Percentiles rank a stretch among this genome's conserved stretches.
These are phyloP conservation scores for Saussurea involucrata DNA, from an alignment of 129 eudicot genomes.

Conservation along the genomic window DNA sequence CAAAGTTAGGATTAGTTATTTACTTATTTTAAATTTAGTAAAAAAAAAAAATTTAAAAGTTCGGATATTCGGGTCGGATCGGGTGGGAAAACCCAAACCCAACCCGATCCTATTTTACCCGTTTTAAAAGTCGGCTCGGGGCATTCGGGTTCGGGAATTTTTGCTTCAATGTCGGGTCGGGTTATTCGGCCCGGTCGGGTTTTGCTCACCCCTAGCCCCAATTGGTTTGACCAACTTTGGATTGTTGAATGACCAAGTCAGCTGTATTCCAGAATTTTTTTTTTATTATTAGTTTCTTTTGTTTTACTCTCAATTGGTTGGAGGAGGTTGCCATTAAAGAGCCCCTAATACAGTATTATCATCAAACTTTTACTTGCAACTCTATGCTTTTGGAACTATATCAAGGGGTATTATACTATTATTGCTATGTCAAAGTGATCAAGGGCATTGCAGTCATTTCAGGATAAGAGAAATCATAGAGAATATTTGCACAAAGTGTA, in stretches of 20 bases:
- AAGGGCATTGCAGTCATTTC: neutral
- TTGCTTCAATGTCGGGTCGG: too few species aligned
- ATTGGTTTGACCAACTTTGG: neutral
- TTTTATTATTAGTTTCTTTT: neutral
- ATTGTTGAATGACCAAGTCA: neutral
- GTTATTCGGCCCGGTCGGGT: too few species aligned
- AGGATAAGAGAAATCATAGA: neutral
- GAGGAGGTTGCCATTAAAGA: neutral
- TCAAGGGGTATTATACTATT: neutral
- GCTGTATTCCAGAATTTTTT: neutral
- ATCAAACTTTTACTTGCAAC: neutral
- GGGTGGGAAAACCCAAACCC: too few species aligned
- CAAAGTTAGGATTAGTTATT: too few species aligned
- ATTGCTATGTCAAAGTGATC: neutral
- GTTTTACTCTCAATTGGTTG: too few species aligned
- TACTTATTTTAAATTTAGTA: too few species aligned
- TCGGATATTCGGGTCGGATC: too few species aligned
- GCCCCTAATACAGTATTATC: neutral
- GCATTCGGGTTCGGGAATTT: too few species aligned
- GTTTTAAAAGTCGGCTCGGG: too few species aligned
- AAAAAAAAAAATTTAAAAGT: too few species aligned
- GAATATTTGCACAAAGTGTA: neutral
- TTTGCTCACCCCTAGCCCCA: too few species aligned
- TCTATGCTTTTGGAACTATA: neutral
- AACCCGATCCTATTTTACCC: too few species aligned